Percentiles rank a stretch among this genome's conserved stretches.
phyloP scores from a whole-genome alignment of 805 yeast species.

The Nakazawaea sp. region DNA sequence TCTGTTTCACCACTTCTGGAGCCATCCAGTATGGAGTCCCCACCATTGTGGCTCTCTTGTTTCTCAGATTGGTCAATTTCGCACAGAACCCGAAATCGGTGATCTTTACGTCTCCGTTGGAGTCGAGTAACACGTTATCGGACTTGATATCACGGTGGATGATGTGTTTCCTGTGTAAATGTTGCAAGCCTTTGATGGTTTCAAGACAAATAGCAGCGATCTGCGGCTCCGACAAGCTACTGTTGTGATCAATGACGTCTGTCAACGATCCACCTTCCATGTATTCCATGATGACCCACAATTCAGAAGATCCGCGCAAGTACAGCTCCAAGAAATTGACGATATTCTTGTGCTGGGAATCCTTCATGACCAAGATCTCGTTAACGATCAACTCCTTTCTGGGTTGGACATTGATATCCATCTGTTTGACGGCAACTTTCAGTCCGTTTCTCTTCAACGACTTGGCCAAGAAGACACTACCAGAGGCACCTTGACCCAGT shows the following conservation, averaged over 20 bases:
- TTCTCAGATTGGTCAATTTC: conserved; percentile 70
- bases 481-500: conserved; percentile 98
- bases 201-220: conserved; percentile 89
- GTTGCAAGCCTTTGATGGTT: conserved; percentile 85
- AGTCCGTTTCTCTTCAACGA: conserved; percentile 46
- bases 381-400: conserved; percentile 92
- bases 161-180: conserved; percentile 84
- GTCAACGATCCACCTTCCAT: conserved; percentile 99
- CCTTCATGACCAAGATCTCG: conserved; percentile 95
- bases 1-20: conserved; percentile 93
- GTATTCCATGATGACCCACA: conserved; percentile 99
- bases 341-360: conserved; percentile 88
- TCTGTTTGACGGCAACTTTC: conserved; percentile 93
- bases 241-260: conserved; percentile 89
- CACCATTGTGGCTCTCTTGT: conserved; percentile 95
- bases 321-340: conserved; percentile 93
- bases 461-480: conserved; percentile 86
- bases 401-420: conserved; percentile 87
- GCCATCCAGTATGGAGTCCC: conserved; percentile 99
- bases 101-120: conserved; percentile 79
- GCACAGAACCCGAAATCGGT: conserved; percentile 98
- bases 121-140: conserved; percentile 84
- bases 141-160: conserved; percentile 97
- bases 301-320: conserved; percentile 66
- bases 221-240: conserved; percentile 73